phyloP scores from a whole-genome alignment of 1,139 yeast species.

The Geotrichum europaeum region DNA sequence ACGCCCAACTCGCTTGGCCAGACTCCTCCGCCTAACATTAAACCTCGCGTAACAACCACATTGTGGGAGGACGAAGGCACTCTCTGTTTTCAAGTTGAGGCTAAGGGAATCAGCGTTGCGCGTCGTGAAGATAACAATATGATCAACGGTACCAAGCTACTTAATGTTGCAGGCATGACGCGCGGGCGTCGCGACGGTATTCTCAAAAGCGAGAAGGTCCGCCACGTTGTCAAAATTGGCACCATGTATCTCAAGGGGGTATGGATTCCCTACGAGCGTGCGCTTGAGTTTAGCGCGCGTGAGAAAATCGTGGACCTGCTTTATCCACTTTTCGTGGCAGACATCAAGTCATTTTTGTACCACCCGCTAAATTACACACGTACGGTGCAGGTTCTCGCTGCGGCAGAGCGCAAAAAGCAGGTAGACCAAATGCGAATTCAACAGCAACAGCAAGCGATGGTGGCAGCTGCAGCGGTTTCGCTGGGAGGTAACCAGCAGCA shows the following conservation, averaged over 20 bases:
- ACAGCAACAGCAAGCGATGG: slow-evolving; percentile 20
- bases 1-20: slow-evolving; percentile 28
- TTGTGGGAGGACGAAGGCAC: slow-evolving; percentile 98
- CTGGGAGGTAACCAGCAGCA: background rate
- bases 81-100: slow-evolving; percentile 68
- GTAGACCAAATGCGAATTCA: slow-evolving; percentile 24
- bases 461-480: slow-evolving; percentile 5
- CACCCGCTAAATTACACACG: slow-evolving; percentile 32
- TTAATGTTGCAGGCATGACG: slow-evolving; percentile 53
- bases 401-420: slow-evolving; percentile 33
- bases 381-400: slow-evolving; percentile 36
- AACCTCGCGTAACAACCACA: slow-evolving; percentile 88
- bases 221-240: slow-evolving; percentile 92
- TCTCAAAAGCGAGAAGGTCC: slow-evolving; percentile 75
- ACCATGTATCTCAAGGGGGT: slow-evolving; percentile 96
- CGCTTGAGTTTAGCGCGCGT: slow-evolving; percentile 81
- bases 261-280: slow-evolving; percentile 95
- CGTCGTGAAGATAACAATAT: slow-evolving; percentile 48
- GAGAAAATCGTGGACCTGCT: slow-evolving; percentile 81
- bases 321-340: slow-evolving; percentile 82
- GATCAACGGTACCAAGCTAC: slow-evolving; percentile 51
- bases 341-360: slow-evolving; percentile 38
- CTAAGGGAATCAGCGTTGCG: slow-evolving; percentile 44
- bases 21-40: slow-evolving; percentile 43
- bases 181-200: slow-evolving; percentile 80